Conservation (phyloP, 2,329 filamentous ascomycete species). For the Aspergillus udagawae region DNA sequence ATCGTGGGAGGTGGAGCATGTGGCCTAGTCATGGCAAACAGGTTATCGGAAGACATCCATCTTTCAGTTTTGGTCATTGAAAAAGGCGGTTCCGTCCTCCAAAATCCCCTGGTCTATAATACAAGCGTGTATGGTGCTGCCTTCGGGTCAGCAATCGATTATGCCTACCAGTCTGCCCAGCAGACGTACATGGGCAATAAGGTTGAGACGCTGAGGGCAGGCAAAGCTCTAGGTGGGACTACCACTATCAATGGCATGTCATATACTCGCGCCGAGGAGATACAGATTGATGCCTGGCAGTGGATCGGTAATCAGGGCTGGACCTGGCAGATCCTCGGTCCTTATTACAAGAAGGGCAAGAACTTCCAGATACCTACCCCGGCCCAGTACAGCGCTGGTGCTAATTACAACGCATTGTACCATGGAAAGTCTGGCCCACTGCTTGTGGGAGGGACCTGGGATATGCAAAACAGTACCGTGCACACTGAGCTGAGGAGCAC, state of each 20-base stretch:
- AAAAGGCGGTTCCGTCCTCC: constrained; percentile 22
- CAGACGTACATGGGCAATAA: constrained; percentile 34
- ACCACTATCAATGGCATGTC: constrained; percentile 41
- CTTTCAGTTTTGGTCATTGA: constrained; percentile 28
- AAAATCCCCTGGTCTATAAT: constrained; percentile 28
- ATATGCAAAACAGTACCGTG: no score
- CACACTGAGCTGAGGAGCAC: no score
- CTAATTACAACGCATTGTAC: no score
- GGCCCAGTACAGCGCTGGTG: no score
- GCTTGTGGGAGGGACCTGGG: no score
- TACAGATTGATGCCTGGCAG: constrained; percentile 27
- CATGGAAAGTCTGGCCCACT: not conserved
- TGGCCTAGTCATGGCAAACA: constrained; percentile 32
- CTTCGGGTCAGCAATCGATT: constrained; percentile 37
- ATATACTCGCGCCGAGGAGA: constrained; percentile 32
- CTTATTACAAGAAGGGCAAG: no score
- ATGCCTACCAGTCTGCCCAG: constrained; percentile 35
- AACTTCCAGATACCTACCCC: not conserved
- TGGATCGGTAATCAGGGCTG: no score
- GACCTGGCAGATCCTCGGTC: no score
- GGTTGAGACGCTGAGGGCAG: constrained; percentile 32
- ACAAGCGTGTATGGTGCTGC: constrained; percentile 19
- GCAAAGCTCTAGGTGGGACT: constrained; percentile 42
- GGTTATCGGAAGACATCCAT: constrained; percentile 27
- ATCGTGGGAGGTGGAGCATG: constrained; percentile 30